Evolutionary conservation across 2,329 filamentous ascomycete genomes (phyloP), one percentile per base, ranked within the genome.

Genomic region (Cladosporium colombiae): DNA sequence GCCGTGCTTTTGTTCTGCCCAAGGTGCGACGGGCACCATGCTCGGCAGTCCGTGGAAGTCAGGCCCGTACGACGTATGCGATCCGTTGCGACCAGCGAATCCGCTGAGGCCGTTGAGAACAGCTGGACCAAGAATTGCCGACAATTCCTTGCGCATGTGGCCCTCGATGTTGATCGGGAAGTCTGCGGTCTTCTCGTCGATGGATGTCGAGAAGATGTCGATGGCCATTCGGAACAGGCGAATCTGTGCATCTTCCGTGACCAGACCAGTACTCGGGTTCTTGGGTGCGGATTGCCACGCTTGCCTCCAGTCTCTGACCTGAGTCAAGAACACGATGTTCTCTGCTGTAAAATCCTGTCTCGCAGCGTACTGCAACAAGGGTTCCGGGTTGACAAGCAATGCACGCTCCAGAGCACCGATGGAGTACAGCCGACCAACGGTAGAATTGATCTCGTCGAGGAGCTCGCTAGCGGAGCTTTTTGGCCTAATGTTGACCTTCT

Each of bases 111-210:
- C 56, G 27, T 66, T 31, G 62, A 69, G 13, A 1, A 70, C 63
- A 8, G 66, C 67, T 21, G 65, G 69, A 10, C 62, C 85, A 68
- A 91, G 90, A 21, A 89, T 77, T 3, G 70, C 71, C 50, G 88
- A 82, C 0, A 90, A 81, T 37, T 80, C 79, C 66, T 80, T 81
- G 62, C 86, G 83, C 49, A 88, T 82, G 21, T 80, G 75, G 1
- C 84, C 86, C 1, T 87, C 86, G 37, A 91, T 81, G 73, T 91
- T 91, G 77, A 91, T 82, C 52, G 87, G 87, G 69, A 90, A 90
- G 66, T 87, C 84, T 65, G 89, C 88, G 62, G 87, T 85, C 10
- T 81, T 80, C 2, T 84, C 81, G 71, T 85, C 85, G 75, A 90
- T 82, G 71, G 88, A 88, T 55, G 84, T 82, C 58, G 81, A 80